Evolutionary conservation across 2,329 filamentous ascomycete genomes (phyloP).

Genomic region (Hypocrella siamensis): DNA sequence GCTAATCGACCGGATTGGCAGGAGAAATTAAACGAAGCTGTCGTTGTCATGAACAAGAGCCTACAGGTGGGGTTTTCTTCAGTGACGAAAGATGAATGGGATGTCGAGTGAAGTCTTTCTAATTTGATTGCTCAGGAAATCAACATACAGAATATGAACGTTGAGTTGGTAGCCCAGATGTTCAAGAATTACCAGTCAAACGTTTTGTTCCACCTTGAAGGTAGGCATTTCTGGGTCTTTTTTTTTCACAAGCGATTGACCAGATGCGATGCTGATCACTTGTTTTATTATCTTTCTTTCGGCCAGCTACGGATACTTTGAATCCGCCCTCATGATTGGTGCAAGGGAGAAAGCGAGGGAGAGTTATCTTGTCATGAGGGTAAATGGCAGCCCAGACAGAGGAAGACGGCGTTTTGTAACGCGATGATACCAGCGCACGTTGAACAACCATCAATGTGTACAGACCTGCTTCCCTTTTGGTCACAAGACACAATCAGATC

Average conservation of each 20-base stretch:
- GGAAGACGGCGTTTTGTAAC: too few species aligned
- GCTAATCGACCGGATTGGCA: constrained; percentile 18
- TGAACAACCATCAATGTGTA: too few species aligned
- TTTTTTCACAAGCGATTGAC: neutral
- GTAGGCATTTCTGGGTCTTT: constrained; percentile 27
- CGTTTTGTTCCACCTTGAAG: constrained; percentile 91
- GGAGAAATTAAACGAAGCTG: constrained; percentile 95
- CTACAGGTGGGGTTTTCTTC: constrained; percentile 75
- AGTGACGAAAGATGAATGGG: too few species aligned
- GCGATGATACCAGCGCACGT: too few species aligned
- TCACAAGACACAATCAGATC: too few species aligned
- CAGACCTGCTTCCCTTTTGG: too few species aligned
- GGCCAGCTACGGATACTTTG: constrained; percentile 68
- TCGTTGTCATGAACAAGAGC: constrained; percentile 83
- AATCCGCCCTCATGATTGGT: constrained; percentile 54
- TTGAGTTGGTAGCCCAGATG: constrained; percentile 96
- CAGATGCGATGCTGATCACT: too few species aligned
- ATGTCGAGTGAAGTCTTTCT: neutral
- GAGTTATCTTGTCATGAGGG: neutral
- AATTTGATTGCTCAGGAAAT: constrained; percentile 50
- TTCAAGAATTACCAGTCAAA: constrained; percentile 99
- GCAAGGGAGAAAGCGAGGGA: neutral
- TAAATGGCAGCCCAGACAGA: too few species aligned
- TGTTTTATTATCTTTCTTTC: too few species aligned
- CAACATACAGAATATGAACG: constrained; percentile 98